Base-by-base conservation (phyloP, 768 basidiomycete species). In the Leucocoprinus sp. region DNA sequence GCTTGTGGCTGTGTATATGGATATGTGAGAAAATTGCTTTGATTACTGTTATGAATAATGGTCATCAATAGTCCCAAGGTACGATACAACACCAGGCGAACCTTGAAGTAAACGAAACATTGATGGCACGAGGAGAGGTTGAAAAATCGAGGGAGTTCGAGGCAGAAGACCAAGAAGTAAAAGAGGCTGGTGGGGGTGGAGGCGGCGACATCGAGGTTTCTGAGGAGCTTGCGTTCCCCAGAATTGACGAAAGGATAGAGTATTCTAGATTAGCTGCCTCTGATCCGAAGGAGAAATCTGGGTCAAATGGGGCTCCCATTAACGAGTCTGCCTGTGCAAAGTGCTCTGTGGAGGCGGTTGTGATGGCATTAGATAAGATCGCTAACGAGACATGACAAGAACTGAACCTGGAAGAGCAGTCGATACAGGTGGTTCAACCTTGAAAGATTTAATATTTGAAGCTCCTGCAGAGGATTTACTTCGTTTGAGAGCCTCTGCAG, bases 261-360 rank as follows among this genome's bases (percentile, higher is more conserved):
- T 96, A 98, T 60, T 98, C 95, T 50, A 91, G 71, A 60, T 93
- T 93, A 18, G 91, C 92, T 7, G 88, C 90, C 60, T 93, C 88
- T 36, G 89, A 91, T 41, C 83, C 86, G 62, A 93, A 92, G 9
- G 78, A 55, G 61, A 72, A 74, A 55, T 68, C 68, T 40, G 82
- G 69, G 59, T 84, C 77, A 57, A 84, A 82, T 11, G 76, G 53
- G 12, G 74, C 61, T 50, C 75, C 70, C 59, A 82, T 78, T 50
- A 89, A 67, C 6, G 78, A 67, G 50, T 88, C 82, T 44, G 64
- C 63, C 43, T 75, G 68, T 27, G 72, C 55, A 57, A 76, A 76
- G 0, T 75, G 60, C 42, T 80, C 78, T 37, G 72, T 73, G 74
- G 54, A 47, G 46, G 40, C n/a, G 36, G 40, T 24, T 42, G 31